Conservation (phyloP, 139 green algal species). For the Chlamydomonas incerta region DNA sequence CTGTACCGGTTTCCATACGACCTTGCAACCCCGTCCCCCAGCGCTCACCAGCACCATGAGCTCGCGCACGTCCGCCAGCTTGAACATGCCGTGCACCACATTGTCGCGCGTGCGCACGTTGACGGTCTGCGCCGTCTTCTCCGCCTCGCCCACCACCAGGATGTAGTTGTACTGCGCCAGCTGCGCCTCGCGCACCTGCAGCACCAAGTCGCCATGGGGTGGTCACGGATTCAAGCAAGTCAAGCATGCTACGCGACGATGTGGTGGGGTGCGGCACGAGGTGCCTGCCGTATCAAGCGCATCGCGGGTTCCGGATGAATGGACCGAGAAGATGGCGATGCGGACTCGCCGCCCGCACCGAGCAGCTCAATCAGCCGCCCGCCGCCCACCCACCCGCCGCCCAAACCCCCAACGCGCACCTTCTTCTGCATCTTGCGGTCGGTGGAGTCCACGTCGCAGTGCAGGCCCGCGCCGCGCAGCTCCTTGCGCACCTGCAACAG, state of each 20-base stretch:
- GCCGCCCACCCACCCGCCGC: too few relatives aligned
- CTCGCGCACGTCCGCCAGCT: slow-evolving; percentile 18
- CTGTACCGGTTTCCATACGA: too few relatives aligned
- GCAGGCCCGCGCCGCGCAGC: slow-evolving; percentile 75
- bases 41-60: slow-evolving; percentile 21
- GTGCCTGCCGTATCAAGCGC: too few relatives aligned
- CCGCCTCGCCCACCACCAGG: slow-evolving; percentile 91
- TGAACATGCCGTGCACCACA: slow-evolving; percentile 74
- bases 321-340: too few relatives aligned
- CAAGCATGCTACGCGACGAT: not conserved
- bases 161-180: slow-evolving; percentile 99
- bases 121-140: slow-evolving; percentile 77
- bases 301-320: too few relatives aligned
- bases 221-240: not conserved
- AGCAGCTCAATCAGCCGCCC: too few relatives aligned
- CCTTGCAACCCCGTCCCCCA: not conserved
- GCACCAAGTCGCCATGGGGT: too few relatives aligned
- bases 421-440: slow-evolving; percentile 99
- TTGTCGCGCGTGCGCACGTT: slow-evolving; percentile 98
- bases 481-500: slow-evolving; percentile 67
- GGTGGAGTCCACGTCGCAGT: slow-evolving; percentile 84
- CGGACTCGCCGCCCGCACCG: too few relatives aligned
- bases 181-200: slow-evolving; percentile 90
- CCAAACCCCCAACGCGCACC: too few relatives aligned
- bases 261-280: too few relatives aligned